Percentiles rank a stretch among this genome's conserved stretches.
Evolutionary conservation across 345 rosid species (phyloP).

Genomic region (Pugionium dolabratum): DNA sequence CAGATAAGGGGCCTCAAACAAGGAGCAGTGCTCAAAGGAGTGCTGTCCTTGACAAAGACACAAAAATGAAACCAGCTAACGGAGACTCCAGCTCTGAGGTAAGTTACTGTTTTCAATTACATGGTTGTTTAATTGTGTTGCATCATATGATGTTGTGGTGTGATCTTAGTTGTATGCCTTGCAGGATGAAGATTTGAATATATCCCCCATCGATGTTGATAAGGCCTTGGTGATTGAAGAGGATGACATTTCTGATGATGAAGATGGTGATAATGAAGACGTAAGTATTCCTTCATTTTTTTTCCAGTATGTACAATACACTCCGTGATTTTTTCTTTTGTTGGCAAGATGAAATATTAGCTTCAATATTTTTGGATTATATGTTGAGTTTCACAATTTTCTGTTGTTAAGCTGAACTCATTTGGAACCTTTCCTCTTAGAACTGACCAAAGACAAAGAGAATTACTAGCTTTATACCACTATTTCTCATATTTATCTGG

Average conservation of each 20-base stretch:
- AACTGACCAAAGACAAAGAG: slow-evolving; percentile 5
- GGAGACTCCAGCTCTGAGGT: slow-evolving; percentile 97
- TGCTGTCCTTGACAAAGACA: slow-evolving; percentile 76
- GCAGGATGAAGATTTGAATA: slow-evolving; percentile 92
- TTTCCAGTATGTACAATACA: not conserved
- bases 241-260: slow-evolving; percentile 95
- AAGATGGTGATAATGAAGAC: slow-evolving; percentile 90
- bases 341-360: not conserved
- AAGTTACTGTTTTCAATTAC: slow-evolving; percentile 29
- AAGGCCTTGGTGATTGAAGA: slow-evolving; percentile 97
- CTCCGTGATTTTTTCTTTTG: not conserved
- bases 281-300: slow-evolving; percentile 51
- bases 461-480: not conserved
- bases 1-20: slow-evolving; percentile 91
- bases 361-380: not conserved
- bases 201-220: slow-evolving; percentile 88
- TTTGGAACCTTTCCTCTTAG: not conserved
- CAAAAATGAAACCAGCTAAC: slow-evolving; percentile 61
- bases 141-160: slow-evolving; percentile 28
- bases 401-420: not conserved
- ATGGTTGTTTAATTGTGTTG: slow-evolving; percentile 20
- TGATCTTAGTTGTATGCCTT: slow-evolving; percentile 33
- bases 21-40: slow-evolving; percentile 91
- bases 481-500: slow-evolving; percentile 6
- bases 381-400: not conserved